A percentile compares a stretch with the other conserved stretches of the same genome.
Evolutionary conservation across 2,329 filamentous ascomycete species (phyloP).

Genomic region (Pseudocercospora eumusae): DNA sequence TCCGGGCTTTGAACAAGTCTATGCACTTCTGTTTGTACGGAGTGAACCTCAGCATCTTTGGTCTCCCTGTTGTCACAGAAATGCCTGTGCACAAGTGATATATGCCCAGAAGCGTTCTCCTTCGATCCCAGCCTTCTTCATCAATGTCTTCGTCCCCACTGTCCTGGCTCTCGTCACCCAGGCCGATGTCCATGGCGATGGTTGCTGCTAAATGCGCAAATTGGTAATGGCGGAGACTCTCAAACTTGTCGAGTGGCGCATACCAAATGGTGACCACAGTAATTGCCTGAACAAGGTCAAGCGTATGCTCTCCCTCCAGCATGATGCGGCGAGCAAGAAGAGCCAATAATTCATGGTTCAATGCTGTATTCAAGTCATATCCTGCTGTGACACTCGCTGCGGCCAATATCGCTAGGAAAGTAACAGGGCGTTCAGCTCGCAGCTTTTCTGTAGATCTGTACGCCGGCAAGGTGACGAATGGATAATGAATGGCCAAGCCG

Average conservation of each 20-base stretch:
- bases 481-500: conserved; percentile 10
- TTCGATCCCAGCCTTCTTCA: conserved; percentile 12
- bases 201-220: conserved; percentile 16
- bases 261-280: conserved; percentile 18
- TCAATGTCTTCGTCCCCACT: not conserved
- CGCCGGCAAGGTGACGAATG: conserved; percentile 10
- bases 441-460: conserved; percentile 5
- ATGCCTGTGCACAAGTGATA: conserved; percentile 14
- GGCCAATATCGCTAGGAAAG: conserved; percentile 13
- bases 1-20: conserved; percentile 7
- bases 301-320: conserved; percentile 15
- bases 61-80: conserved; percentile 9
- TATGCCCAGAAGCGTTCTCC: conserved; percentile 13
- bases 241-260: conserved; percentile 16
- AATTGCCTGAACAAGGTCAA: conserved; percentile 14
- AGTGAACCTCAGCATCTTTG: conserved; percentile 16
- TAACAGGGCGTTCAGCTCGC: conserved; percentile 7
- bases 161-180: conserved; percentile 7
- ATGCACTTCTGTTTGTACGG: conserved; percentile 16
- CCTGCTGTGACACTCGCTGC: conserved; percentile 12
- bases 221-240: conserved; percentile 16
- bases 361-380: conserved; percentile 9
- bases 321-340: conserved; percentile 12
- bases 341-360: conserved; percentile 13
- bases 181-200: conserved; percentile 14